Conservation (phyloP, 352 stramenopile genomes). For the Sclerospora graminicola region DNA sequence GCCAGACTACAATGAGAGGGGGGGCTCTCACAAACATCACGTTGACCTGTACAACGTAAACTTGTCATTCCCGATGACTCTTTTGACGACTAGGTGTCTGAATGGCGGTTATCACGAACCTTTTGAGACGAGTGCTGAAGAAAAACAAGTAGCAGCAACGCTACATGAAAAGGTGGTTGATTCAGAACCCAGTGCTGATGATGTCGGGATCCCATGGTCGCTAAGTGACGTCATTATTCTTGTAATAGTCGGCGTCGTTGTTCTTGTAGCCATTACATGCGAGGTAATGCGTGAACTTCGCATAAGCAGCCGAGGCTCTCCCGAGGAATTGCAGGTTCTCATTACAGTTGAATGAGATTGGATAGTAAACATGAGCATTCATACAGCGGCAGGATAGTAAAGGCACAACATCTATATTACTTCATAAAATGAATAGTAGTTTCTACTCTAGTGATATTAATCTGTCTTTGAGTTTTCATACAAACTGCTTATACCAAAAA, state of each 20-base stretch:
- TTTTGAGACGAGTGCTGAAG: slow-evolving; percentile 2
- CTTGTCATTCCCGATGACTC: slow-evolving; percentile 37
- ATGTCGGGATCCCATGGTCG: slow-evolving; percentile 15
- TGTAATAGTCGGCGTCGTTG: slow-evolving; percentile 14
- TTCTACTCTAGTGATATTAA: slow-evolving; percentile 9
- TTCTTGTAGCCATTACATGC: slow-evolving; percentile 22
- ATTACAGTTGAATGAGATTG: slow-evolving; percentile 20
- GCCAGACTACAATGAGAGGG: slow-evolving; percentile 31
- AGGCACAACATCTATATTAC: no score
- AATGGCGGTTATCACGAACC: slow-evolving; percentile 11
- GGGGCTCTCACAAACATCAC: slow-evolving; percentile 22
- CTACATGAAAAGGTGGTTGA: slow-evolving; percentile 3
- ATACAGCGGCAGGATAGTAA: no score
- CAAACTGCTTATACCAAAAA: slow-evolving; percentile 31
- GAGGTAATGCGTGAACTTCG: slow-evolving; percentile 21
- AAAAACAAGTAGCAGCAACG: slow-evolving; percentile 5
- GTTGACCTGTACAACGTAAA: slow-evolving; percentile 46
- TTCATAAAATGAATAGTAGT: no score
- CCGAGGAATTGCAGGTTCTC: slow-evolving; percentile 20
- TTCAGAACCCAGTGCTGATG: slow-evolving; percentile 3
- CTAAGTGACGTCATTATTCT: slow-evolving; percentile 21
- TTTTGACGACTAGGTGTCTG: slow-evolving; percentile 55
- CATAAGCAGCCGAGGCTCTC: slow-evolving; percentile 10
- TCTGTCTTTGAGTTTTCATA: slow-evolving; percentile 23
- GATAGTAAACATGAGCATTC: slow-evolving; percentile 1